Conservation (phyloP, 2,329 filamentous ascomycete species). For the Fusarium anthophilum region DNA sequence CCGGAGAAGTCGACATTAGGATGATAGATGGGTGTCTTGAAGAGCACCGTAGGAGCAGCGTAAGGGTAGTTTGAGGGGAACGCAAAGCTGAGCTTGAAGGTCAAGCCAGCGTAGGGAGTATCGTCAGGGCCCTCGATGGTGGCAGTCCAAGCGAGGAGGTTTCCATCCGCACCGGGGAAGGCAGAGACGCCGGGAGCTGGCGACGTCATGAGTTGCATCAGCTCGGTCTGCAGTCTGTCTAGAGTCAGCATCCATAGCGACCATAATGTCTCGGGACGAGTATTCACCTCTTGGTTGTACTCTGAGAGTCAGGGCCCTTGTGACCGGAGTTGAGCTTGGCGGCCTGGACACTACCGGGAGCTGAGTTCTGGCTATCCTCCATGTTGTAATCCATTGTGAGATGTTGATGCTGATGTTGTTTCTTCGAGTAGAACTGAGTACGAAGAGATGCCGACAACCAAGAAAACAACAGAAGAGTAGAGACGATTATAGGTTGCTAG, state of each 20-base stretch:
- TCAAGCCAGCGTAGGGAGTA: conserved; percentile 88
- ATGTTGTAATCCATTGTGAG: conserved; percentile 55
- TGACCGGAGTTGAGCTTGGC: conserved; percentile 68
- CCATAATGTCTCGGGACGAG: not conserved
- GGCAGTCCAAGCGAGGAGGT: conserved; percentile 91
- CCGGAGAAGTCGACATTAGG: conserved; percentile 98
- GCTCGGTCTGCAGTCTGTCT: conserved; percentile 87
- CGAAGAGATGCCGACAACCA: conserved; percentile 7
- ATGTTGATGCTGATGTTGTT: conserved; percentile 10
- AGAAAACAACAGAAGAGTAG: conserved; percentile 10
- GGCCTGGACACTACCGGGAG: conserved; percentile 68
- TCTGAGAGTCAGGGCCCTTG: conserved; percentile 72
- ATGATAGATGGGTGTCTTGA: conserved; percentile 99
- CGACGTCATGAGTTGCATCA: conserved; percentile 98
- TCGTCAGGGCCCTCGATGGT: conserved; percentile 92
- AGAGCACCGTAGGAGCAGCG: conserved; percentile 87
- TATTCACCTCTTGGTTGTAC: conserved; percentile 78
- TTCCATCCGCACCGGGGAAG: conserved; percentile 89
- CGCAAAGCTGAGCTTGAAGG: conserved; percentile 89
- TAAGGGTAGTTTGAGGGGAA: conserved; percentile 97
- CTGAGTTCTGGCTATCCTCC: conserved; percentile 72
- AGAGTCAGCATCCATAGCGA: conserved; percentile 9
- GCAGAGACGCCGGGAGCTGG: conserved; percentile 93
- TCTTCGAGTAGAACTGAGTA: not conserved
- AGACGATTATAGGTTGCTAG: conserved; percentile 4